A percentile compares a stretch with the other conserved stretches of the same genome.
Conservation (phyloP, 2,329 filamentous ascomycete genomes). For the Fusarium drepaniforme region DNA sequence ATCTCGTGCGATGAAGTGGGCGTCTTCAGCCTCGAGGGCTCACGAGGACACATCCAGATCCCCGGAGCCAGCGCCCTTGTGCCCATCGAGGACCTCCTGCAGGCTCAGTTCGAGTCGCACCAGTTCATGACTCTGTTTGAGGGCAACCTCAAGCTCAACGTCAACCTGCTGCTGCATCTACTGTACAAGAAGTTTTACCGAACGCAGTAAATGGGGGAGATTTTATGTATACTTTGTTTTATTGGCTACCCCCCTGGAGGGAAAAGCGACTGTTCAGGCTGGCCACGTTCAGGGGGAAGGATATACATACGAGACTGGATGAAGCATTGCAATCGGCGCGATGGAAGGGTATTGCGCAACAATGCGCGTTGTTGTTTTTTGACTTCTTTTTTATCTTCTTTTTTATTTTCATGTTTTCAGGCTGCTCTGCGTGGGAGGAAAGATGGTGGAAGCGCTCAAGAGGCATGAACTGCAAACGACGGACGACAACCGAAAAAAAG, state of each 20-base stretch:
- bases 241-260: constrained; percentile 30
- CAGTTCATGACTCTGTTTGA: constrained; percentile 98
- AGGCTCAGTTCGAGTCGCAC: constrained; percentile 96
- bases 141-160: constrained; percentile 86
- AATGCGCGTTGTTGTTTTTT: constrained; percentile 23
- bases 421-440: constrained; percentile 37
- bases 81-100: constrained; percentile 91
- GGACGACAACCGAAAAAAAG: constrained; percentile 35
- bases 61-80: constrained; percentile 91
- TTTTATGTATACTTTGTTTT: constrained; percentile 13
- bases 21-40: constrained; percentile 92
- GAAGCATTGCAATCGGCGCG: constrained; percentile 44
- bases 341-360: constrained; percentile 34
- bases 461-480: constrained; percentile 31
- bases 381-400: too few relatives aligned
- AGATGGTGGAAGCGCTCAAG: constrained; percentile 23
- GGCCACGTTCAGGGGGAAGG: constrained; percentile 29
- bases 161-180: constrained; percentile 95
- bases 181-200: constrained; percentile 99
- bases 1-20: constrained; percentile 95
- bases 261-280: constrained; percentile 21
- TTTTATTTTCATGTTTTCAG: constrained; percentile 27
- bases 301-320: constrained; percentile 27
- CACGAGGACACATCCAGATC: constrained; percentile 92
- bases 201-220: constrained; percentile 63